A percentile compares a stretch with the other conserved stretches of the same genome.
These are phyloP conservation scores for Przewalskia tangutica DNA, from an alignment of 257 asterid species.

Conservation along the genomic window DNA sequence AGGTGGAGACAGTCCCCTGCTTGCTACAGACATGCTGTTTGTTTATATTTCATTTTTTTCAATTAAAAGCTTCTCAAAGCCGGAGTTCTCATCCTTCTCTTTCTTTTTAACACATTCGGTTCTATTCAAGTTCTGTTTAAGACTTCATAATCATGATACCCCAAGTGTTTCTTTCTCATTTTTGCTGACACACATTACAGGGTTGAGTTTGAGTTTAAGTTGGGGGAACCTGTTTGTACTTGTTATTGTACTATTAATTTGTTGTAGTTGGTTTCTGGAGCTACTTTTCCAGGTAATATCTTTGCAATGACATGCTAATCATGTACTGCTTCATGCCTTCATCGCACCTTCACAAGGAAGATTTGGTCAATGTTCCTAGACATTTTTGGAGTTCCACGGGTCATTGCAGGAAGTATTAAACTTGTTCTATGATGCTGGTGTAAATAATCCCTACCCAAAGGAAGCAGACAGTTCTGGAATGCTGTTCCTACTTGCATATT, in stretches of 20 bases:
- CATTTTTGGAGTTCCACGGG: background rate
- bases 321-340: background rate
- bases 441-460: background rate
- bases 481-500: background rate
- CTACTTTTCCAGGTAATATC: background rate
- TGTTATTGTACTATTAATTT: background rate
- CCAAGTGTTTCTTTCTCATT: slow-evolving; percentile 2
- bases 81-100: background rate
- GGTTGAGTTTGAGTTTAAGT: background rate
- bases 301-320: background rate
- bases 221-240: background rate
- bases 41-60: background rate
- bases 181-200: background rate
- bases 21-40: background rate
- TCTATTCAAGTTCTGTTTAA: background rate
- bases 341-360: background rate
- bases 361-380: background rate
- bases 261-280: background rate
- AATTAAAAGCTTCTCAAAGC: background rate
- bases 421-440: background rate
- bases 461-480: background rate
- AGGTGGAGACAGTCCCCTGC: background rate
- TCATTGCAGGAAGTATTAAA: background rate
- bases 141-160: background rate
- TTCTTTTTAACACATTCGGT: background rate